Base-by-base conservation (phyloP, 1,139 yeast species). In the Kodamaea sp. region DNA sequence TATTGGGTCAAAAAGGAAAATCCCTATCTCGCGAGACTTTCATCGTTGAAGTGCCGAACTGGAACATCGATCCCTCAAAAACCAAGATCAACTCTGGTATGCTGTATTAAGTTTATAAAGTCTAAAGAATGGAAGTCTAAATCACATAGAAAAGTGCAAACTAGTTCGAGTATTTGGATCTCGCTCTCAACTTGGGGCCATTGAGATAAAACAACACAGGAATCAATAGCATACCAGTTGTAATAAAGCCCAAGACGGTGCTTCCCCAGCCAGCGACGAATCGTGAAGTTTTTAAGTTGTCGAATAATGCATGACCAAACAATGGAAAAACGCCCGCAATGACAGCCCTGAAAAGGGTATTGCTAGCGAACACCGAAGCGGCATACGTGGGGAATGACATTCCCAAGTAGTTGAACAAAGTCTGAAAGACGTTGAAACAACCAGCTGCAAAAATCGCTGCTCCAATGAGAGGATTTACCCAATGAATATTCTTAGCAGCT, bases 241-340 rank as follows among this genome's bases (percentile, higher is more conserved):
- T 49, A 27, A 76, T 51, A 33, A 68, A 66, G 0, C 69, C 81
- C 32, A 77, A 47, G n/a, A 77, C 46, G 7, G 74, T 62, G 2
- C 75, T 61, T 2, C 81, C 83, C 76, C 76, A 74, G 1, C 66
- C 83, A 8, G 76, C 79, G 3, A 81, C 81, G 47, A 61, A 77
- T 28, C 63, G 66, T 1, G 61, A 46, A 10, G 67, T 64, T 3
- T 15, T n/a, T 32, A 76, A 52, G 43, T 73, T 73, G 26, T 54
- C 44, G 46, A 68, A 80, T 67, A 80, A 61, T 2, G 70, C 66
- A 30, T 59, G 52, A 4, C 80, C 83, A 51, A 80, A 78, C 32
- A 80, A 57, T 26, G 87, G 86, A 63, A 80, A 80, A 4, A 74
- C 75, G 18, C 79, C 79, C 0, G 80, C 86, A 50, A 76, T 63